Evolutionary conservation across 1,139 yeast genomes (phyloP).

Genomic region (Hemisphaericaspora subhashii): DNA sequence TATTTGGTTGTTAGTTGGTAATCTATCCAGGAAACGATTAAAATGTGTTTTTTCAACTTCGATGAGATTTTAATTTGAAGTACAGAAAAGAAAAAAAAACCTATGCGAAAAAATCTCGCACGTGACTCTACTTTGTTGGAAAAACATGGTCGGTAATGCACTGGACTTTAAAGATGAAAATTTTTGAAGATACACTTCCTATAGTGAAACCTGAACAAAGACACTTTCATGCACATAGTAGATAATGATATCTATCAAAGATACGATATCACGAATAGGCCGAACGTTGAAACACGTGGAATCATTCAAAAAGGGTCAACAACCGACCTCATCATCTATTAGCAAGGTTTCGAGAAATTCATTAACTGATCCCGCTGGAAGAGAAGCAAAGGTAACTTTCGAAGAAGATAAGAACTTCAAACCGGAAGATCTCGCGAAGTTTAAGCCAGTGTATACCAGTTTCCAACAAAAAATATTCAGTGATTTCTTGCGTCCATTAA

Average conservation of each 20-base stretch:
- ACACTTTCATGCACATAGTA: not conserved
- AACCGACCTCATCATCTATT: not conserved
- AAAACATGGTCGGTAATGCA: not conserved
- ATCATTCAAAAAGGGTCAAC: not conserved
- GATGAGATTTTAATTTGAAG: conserved; percentile 1
- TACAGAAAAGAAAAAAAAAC: not conserved
- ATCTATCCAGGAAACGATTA: not conserved
- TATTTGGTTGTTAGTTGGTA: conserved; percentile 20
- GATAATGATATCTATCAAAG: conserved; percentile 15
- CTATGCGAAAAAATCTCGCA: not conserved
- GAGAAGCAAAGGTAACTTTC: conserved; percentile 3
- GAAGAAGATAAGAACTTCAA: conserved; percentile 10
- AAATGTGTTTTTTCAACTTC: not conserved
- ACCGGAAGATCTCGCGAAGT: conserved; percentile 14
- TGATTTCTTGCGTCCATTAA: conserved; percentile 38
- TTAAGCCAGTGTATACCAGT: conserved; percentile 15
- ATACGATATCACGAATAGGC: conserved; percentile 19
- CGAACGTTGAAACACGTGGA: conserved; percentile 17
- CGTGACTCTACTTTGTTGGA: too few species aligned
- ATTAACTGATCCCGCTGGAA: not conserved
- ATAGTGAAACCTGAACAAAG: not conserved
- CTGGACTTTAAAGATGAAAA: too few species aligned
- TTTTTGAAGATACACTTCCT: not conserved
- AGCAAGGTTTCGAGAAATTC: not conserved
- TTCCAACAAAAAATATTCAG: conserved; percentile 29